Conservation (phyloP, 2,329 filamentous ascomycete species). For the Trichoderma sp. region DNA sequence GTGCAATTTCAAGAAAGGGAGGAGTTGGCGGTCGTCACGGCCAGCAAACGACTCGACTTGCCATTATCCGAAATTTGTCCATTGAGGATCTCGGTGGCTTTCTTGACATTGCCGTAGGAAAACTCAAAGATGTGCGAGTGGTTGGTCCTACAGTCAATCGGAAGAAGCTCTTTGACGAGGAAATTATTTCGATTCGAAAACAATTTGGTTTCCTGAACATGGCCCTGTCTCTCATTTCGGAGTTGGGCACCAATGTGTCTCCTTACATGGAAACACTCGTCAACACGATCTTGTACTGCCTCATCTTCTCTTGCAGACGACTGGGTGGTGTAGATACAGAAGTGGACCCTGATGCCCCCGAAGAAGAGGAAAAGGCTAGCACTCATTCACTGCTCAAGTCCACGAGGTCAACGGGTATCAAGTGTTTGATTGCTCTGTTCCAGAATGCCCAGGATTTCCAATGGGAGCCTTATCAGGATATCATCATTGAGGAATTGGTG, state of each 20-base stretch:
- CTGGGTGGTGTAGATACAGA: constrained; percentile 43
- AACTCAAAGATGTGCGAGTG: constrained; percentile 61
- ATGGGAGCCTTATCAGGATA: constrained; percentile 68
- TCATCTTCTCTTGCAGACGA: constrained; percentile 66
- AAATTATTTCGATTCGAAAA: constrained; percentile 67
- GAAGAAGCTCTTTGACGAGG: constrained; percentile 53
- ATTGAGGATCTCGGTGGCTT: constrained; percentile 76
- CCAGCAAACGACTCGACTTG: constrained; percentile 76
- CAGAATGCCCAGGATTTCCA: constrained; percentile 67
- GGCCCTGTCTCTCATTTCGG: constrained; percentile 81
- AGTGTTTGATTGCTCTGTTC: constrained; percentile 78
- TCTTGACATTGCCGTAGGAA: constrained; percentile 75
- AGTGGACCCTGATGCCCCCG: constrained; percentile 37
- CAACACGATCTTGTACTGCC: constrained; percentile 77
- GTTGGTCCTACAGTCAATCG: constrained; percentile 49
- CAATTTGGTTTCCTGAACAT: constrained; percentile 92
- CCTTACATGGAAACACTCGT: constrained; percentile 68
- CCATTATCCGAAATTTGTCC: constrained; percentile 74
- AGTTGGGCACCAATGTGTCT: constrained; percentile 71
- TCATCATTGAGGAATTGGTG: constrained; percentile 73
- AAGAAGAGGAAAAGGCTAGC: constrained; percentile 44
- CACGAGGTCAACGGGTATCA: constrained; percentile 70
- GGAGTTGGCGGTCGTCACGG: constrained; percentile 74
- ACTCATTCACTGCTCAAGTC: constrained; percentile 61
- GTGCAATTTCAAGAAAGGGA: constrained; percentile 79